These are phyloP conservation scores for Aspergillus proliferans DNA, from an alignment of 2,329 filamentous ascomycete species.

Conservation along the genomic window DNA sequence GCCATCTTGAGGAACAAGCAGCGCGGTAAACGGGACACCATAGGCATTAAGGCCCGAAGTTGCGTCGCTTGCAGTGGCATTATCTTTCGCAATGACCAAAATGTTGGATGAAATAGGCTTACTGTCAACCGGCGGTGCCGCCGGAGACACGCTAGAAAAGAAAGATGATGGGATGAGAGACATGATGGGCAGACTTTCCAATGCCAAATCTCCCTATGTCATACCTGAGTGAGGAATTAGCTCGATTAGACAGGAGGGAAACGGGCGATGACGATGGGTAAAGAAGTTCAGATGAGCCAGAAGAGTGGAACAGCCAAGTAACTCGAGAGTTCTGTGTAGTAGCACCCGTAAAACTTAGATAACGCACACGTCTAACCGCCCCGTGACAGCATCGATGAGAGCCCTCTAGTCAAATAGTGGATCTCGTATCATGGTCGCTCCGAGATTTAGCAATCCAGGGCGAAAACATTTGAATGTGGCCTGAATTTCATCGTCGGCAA, in stretches of 20 bases:
- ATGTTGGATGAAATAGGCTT: constrained; percentile 40
- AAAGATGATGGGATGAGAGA: constrained; percentile 16
- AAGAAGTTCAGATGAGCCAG: too few relatives aligned
- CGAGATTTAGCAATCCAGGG: neutral
- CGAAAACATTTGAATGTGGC: neutral
- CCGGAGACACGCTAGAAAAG: constrained; percentile 10
- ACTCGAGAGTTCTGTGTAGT: neutral
- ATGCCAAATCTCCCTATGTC: too few relatives aligned
- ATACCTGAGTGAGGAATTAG: neutral
- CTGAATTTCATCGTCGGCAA: neutral
- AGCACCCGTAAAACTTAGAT: neutral
- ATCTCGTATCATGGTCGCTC: neutral
- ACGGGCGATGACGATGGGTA: too few relatives aligned
- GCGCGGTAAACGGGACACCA: constrained; percentile 53
- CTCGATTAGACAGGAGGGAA: neutral
- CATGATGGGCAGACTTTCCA: constrained; percentile 11
- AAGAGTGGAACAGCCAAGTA: neutral
- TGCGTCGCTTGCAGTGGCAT: constrained; percentile 43
- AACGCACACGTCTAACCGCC: neutral
- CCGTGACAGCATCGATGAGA: neutral
- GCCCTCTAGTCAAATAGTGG: too few relatives aligned
- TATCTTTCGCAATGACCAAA: constrained; percentile 51
- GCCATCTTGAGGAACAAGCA: constrained; percentile 51
- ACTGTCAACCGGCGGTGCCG: constrained; percentile 13
- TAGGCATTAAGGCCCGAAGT: constrained; percentile 54